Evolutionary conservation across 345 rosid genomes (phyloP), one percentile per base, ranked within the genome.

Genomic region (Syzygium grande): DNA sequence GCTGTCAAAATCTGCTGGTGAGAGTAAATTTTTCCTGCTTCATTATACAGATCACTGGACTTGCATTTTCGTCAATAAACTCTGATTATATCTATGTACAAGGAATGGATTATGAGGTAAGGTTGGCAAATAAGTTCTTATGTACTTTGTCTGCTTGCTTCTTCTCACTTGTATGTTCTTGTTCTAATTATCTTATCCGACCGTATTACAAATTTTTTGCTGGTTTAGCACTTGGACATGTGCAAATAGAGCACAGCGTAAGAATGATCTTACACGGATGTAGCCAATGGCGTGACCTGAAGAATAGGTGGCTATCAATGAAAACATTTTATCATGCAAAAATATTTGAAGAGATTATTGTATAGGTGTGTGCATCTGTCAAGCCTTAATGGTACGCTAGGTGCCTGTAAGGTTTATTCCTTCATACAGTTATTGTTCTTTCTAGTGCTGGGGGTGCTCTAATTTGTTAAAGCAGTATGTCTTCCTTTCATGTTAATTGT

Each of bases 31-130:
- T 84, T n/a, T 51, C 15, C 59, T 53, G 84, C 51, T 77, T 89
- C 56, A 13, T 88, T 51, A 29, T 87, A 88, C 94, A 95, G 96
- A 93, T 95, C 89, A 94, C 95, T 16, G 94, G 98, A 87, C 95
- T 94, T 85, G 91, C 96, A 73, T 94, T 93, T 91, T 95, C 95
- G 25, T 94, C 95, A 15, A 79, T 95, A 27, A 88, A 93, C 89
- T 85, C 95, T 3, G 87, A 92, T 87, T 93, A 91, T 87, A 92
- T 94, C 90, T 93, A 92, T 78, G 84, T 95, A 68, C 95, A 94
- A 88, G 97, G 96, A 65, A 89, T 93, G 85, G 96, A 95, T 89
- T 94, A 93, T 89, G 97, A 94, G 97, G 96, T 94, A 86, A 91
- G 88, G 89, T 30, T 85, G 65, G 53, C 34, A 86, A 25, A 84